Evolutionary conservation across 495 filamentous ascomycete genomes (phyloP).

Genomic region (Lophium mytilinum): DNA sequence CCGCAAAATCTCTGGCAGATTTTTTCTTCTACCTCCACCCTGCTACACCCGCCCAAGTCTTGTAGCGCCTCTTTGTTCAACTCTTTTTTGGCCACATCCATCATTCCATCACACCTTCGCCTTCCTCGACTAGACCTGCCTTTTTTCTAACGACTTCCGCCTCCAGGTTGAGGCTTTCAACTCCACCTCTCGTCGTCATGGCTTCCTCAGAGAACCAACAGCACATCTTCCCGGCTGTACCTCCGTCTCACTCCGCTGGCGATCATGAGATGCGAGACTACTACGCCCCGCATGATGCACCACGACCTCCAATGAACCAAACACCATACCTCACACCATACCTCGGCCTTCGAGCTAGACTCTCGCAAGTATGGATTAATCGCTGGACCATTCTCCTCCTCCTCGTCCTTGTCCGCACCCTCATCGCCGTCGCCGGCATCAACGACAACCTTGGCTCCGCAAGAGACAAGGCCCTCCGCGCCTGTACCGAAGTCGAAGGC

Average conservation of each 20-base stretch:
- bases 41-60: neutral
- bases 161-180: slow-evolving; percentile 18
- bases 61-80: neutral
- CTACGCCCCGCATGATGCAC: slow-evolving; percentile 39
- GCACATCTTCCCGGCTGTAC: slow-evolving; percentile 37
- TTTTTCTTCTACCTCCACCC: neutral
- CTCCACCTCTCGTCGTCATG: slow-evolving; percentile 25
- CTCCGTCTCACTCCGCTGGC: slow-evolving; percentile 47
- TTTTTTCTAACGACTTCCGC: slow-evolving; percentile 7
- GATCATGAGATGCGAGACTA: slow-evolving; percentile 49
- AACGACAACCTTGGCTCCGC: slow-evolving; percentile 67
- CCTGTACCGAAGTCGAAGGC: slow-evolving; percentile 87
- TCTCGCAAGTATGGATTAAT: slow-evolving; percentile 96
- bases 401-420: slow-evolving; percentile 69
- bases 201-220: slow-evolving; percentile 39
- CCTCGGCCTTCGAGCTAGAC: slow-evolving; percentile 75
- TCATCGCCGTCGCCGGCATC: slow-evolving; percentile 64
- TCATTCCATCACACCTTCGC: neutral
- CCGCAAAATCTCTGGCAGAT: slow-evolving; percentile 22
- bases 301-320: slow-evolving; percentile 43
- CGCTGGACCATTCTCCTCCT: slow-evolving; percentile 88
- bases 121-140: neutral
- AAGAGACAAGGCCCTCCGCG: slow-evolving; percentile 69
- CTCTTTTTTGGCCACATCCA: neutral
- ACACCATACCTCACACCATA: slow-evolving; percentile 73